These are phyloP conservation scores for Stentor roeselii DNA, from an alignment of 73 alveolate species.

Conservation along the genomic window DNA sequence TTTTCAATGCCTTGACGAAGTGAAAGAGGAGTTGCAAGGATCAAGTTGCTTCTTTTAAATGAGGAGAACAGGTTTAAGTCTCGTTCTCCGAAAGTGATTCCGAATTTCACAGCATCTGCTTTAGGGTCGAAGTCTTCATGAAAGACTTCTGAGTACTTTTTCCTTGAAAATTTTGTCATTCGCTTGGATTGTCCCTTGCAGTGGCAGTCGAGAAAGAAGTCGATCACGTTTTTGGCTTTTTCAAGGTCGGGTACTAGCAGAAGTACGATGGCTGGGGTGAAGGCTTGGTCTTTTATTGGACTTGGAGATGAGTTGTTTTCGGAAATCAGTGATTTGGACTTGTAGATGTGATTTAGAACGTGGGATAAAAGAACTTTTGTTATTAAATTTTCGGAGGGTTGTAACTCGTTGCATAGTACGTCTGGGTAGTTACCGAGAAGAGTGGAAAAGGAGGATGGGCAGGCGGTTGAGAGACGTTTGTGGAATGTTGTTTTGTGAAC, in stretches of 20 bases:
- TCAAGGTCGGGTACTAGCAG: background rate
- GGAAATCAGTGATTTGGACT: background rate
- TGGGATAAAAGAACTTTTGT: background rate
- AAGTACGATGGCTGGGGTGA: background rate
- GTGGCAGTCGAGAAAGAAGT: background rate
- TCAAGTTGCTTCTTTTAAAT: background rate
- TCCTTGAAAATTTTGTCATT: slow-evolving; percentile 11
- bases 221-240: background rate
- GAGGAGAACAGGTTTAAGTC: background rate
- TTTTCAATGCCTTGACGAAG: background rate
- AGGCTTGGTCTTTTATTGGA: slow-evolving; percentile 15
- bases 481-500: background rate
- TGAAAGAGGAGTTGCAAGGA: slow-evolving; percentile 10
- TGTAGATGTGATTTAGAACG: background rate
- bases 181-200: slow-evolving; percentile 5
- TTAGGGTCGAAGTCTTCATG: background rate
- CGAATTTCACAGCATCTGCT: slow-evolving; percentile 5
- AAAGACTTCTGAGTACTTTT: background rate
- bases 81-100: background rate
- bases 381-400: background rate
- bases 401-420: background rate
- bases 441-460: background rate
- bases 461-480: background rate
- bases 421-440: slow-evolving; percentile 3
- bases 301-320: background rate